phyloP scores from a whole-genome alignment of 208 protist species.

The Strigomonas oncopelti region DNA sequence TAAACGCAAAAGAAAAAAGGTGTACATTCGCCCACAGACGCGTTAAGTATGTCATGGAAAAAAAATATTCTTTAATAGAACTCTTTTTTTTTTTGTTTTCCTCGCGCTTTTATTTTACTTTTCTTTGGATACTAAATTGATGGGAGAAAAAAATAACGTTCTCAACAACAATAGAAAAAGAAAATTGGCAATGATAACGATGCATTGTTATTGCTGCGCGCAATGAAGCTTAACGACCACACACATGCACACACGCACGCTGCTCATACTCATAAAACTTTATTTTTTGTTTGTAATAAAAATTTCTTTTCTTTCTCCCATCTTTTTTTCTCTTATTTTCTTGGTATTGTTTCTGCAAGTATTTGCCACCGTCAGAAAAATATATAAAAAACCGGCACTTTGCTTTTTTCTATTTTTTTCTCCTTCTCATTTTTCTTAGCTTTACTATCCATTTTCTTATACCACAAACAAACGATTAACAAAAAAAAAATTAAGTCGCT shows the following conservation, averaged over 20 bases:
- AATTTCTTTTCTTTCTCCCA: background rate
- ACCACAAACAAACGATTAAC: too few species aligned
- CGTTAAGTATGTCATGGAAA: too few species aligned
- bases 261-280: background rate
- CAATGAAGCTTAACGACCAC: too few species aligned
- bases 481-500: background rate
- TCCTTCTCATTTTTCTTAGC: too few species aligned
- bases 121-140: slow-evolving; percentile 3
- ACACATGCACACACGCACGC: slow-evolving; percentile 3
- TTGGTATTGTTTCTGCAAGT: too few species aligned
- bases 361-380: too few species aligned
- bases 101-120: slow-evolving; percentile 13
- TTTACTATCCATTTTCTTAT: too few species aligned
- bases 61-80: too few species aligned
- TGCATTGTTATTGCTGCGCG: background rate
- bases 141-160: slow-evolving; percentile 9
- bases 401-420: too few species aligned
- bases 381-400: too few species aligned
- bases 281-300: background rate
- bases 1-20: too few species aligned
- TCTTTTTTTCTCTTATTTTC: slow-evolving; percentile 12
- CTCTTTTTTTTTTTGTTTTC: slow-evolving; percentile 14
- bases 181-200: background rate
- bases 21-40: too few species aligned
- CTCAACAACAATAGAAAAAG: slow-evolving; percentile 1